Base-by-base conservation (phyloP, 352 stramenopile species). In the Aphanomyces euteiches region DNA sequence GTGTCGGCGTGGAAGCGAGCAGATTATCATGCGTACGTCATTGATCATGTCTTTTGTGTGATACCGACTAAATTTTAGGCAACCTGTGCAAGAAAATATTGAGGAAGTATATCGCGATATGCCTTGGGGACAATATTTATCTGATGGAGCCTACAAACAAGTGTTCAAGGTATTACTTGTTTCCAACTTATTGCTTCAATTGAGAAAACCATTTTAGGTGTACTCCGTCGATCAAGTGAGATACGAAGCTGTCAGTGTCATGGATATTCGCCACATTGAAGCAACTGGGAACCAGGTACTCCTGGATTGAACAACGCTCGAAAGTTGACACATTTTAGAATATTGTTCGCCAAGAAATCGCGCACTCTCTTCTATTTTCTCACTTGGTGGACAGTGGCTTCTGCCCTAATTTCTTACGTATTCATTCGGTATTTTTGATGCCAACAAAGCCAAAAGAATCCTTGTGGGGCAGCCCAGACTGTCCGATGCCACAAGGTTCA, bases 321-420 rank as follows among this genome's bases (percentile, higher is more conserved):
- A 28, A 28, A 28, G 28, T 28, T 69, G 47, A 69, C 66, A 17
- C 12, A 7, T 43, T 59, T 6, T 67, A 94, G 85, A 77, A 84
- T 67, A 80, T 98, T 36, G 80, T 98, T 47, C 84, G 84, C 6
- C 87, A 96, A 76, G 96, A 99, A 76, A 84, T 99, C n/a, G 90
- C 91, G 5, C 90, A 98, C 50, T 98, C 94, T 3, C 72, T 96
- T 13, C 73, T 98, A 73, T 76, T 98, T 2, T 98, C 92, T 0
- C 84, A 96, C 43, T 75, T 98, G 17, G 81, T 93, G 0, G 82
- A 88, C 45, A 77, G 83, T 13, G 84, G 87, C 7, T 84, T 97
- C 45, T 98, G 92, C 67, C 96, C 95, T 7, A 98, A 98, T 72
- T 98, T 98, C 72, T 82, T 98, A 5, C 77, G 90, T 28, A 96